These are phyloP conservation scores for Scedosporium aurantiacum DNA, from an alignment of 2,329 filamentous ascomycete species.

Conservation along the genomic window DNA sequence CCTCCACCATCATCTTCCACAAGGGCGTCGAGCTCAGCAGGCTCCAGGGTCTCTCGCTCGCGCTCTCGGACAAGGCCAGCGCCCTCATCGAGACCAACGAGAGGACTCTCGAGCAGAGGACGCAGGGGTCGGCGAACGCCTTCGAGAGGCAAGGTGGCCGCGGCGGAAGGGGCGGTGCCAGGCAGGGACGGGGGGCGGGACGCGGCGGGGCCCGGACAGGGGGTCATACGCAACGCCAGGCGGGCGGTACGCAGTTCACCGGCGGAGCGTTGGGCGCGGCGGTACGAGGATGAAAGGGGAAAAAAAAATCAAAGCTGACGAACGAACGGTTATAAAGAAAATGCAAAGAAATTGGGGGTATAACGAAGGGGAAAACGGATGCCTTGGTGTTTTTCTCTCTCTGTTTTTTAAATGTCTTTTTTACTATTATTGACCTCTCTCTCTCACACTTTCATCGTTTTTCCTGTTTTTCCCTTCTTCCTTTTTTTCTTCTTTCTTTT, in stretches of 20 bases:
- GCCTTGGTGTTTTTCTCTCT: not conserved
- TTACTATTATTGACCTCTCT: not conserved
- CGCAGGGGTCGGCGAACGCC: slow-evolving; percentile 87
- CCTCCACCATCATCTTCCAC: slow-evolving; percentile 94
- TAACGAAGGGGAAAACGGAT: not conserved
- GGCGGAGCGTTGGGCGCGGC: slow-evolving; percentile 66
- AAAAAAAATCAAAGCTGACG: not conserved
- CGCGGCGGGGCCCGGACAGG: slow-evolving; percentile 45
- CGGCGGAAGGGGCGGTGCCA: slow-evolving; percentile 54
- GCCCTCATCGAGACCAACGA: slow-evolving; percentile 95
- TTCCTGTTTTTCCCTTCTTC: slow-evolving; percentile 4
- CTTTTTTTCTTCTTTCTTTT: not conserved
- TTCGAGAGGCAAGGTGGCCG: slow-evolving; percentile 85
- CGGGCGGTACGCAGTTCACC: slow-evolving; percentile 69
- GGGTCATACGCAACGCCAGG: slow-evolving; percentile 52
- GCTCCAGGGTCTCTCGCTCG: slow-evolving; percentile 88
- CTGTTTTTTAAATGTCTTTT: slow-evolving; percentile 4
- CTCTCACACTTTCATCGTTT: not conserved
- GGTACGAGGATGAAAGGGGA: slow-evolving; percentile 41
- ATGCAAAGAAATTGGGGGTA: not conserved
- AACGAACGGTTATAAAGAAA: too few relatives aligned
- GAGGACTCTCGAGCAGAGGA: slow-evolving; percentile 91
- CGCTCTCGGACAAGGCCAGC: slow-evolving; percentile 91
- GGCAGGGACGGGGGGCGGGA: slow-evolving; percentile 40
- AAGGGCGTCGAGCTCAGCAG: slow-evolving; percentile 97